Base-by-base conservation (phyloP, 495 filamentous ascomycete genomes). In the Jackrogersella minutella region DNA sequence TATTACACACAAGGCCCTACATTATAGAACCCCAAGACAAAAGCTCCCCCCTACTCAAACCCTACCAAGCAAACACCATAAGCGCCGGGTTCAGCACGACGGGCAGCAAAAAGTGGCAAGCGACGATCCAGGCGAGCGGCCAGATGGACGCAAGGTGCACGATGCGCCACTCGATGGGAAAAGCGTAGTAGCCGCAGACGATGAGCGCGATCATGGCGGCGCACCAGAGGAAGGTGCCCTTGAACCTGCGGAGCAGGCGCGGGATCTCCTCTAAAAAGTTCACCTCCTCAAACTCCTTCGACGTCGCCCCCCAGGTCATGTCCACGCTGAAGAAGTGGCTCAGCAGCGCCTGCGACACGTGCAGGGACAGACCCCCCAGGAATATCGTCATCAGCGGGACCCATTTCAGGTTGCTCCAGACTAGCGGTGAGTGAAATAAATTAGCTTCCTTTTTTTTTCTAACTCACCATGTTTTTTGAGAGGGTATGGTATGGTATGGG, bases 1-100 rank as follows among this genome's bases (percentile, higher is more conserved):
- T n/a, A n/a, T n/a, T n/a, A 10, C 39, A 17, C 19, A 9, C n/a
- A 3, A 41, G 1, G 3, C 13, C 16, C n/a, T 36, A 17, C 16
- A 9, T 14, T 14, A 17, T 19, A 13, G 3, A 16, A 14, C 39
- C 4, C 14, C 8, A 11, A 52, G 6, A 11, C 30, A 9, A 28
- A 31, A 28, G 54, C 14, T 22, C 31, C 37, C 31, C 31, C 37
- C 40, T 33, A 47, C 33, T 3, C 39, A 43, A 52, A 54, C 54
- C 78, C n/a, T n/a, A 88, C 83, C 82, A 90, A 19, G 85, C 87
- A 69, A 89, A 89, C 68, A 85, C 79, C 87, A 90, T 89, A 73
- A 90, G 71, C 21, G 83, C 82, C 11, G 87, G 87, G 52, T 90
- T 90, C 37, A 90, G 73, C 50, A 78, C 81, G 46, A 90, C 81